phyloP scores from a whole-genome alignment of 495 filamentous ascomycete species.

The Penicillium cataractarum region DNA sequence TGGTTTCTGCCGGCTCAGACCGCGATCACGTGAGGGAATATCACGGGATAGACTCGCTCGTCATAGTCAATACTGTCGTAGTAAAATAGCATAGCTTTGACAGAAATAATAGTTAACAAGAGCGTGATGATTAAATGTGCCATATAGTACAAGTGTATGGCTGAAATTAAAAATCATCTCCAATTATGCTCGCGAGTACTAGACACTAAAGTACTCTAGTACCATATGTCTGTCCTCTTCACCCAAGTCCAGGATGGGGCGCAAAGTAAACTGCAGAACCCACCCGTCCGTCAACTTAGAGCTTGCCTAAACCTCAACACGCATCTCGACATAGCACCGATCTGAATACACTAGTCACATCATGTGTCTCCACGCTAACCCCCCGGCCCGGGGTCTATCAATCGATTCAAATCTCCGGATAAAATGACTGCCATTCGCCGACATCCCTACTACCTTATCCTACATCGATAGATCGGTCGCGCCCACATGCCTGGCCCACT shows the following conservation, averaged over 20 bases:
- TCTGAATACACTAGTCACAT: background rate
- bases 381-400: background rate
- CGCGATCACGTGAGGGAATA: background rate
- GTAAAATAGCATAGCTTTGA: too few relatives aligned
- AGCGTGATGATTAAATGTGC: too few relatives aligned
- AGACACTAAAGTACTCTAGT: too few relatives aligned
- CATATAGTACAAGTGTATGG: too few relatives aligned
- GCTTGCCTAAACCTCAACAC: background rate
- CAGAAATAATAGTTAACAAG: too few relatives aligned
- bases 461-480: background rate
- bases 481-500: slow-evolving; percentile 35
- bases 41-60: background rate
- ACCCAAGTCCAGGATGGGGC: too few relatives aligned
- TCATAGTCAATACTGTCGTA: background rate
- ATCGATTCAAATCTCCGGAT: background rate
- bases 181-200: background rate
- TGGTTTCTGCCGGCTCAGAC: background rate
- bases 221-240: too few relatives aligned
- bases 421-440: background rate
- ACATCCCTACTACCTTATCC: background rate
- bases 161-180: too few relatives aligned
- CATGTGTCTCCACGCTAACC: background rate
- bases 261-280: background rate
- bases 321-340: background rate
- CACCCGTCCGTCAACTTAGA: background rate